Evolutionary conservation across 2,329 filamentous ascomycete species (phyloP).

Genomic region (Didymella keratinophila): DNA sequence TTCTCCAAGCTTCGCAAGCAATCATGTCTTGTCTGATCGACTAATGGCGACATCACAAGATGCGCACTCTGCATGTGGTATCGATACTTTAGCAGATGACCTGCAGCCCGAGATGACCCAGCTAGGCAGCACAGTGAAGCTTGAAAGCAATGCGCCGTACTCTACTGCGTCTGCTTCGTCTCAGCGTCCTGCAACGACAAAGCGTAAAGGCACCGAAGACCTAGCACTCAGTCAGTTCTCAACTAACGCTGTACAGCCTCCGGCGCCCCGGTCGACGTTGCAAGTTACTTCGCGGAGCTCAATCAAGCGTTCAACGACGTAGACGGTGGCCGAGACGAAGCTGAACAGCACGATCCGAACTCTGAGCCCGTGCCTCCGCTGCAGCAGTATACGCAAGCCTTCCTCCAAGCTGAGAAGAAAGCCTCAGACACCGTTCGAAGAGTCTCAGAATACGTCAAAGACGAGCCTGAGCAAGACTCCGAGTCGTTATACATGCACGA

Average conservation of each 20-base stretch:
- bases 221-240: not conserved
- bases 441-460: not conserved
- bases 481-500: conserved; percentile 4
- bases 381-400: not conserved
- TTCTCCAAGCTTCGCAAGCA: not conserved
- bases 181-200: not conserved
- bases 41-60: not conserved
- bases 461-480: not conserved
- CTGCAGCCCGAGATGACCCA: not conserved
- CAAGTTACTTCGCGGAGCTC: conserved; percentile 1
- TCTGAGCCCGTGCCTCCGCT: not conserved
- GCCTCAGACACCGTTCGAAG: not conserved
- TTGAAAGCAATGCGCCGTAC: not conserved
- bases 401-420: not conserved
- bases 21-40: not conserved
- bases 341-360: not conserved
- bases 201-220: not conserved
- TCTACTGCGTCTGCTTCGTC: not conserved
- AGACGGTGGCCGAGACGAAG: not conserved
- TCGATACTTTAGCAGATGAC: not conserved
- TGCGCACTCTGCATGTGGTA: not conserved
- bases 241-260: not conserved
- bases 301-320: not conserved
- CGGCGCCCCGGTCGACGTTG: not conserved
- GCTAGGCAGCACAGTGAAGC: not conserved